These are phyloP conservation scores for Apiospora phragmitis DNA, from an alignment of 2,329 filamentous ascomycete species.

Conservation along the genomic window DNA sequence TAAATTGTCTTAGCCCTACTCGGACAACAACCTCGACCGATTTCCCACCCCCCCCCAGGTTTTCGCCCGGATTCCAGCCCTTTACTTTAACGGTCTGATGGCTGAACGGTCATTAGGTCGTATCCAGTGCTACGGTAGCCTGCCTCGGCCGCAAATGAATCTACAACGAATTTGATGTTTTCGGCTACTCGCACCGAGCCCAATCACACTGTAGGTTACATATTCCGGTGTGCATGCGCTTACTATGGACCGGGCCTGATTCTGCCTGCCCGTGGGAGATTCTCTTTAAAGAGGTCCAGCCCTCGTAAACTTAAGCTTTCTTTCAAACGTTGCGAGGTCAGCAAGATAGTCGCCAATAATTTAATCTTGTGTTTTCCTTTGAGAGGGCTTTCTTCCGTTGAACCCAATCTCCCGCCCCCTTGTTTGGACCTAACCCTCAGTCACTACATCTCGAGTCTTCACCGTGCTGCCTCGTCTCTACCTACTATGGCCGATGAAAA, in stretches of 20 bases:
- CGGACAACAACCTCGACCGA: not conserved
- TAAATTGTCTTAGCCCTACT: not conserved
- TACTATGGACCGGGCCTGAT: not conserved
- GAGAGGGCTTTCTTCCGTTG: not conserved
- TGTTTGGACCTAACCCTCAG: too few relatives aligned
- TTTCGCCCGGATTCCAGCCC: not conserved
- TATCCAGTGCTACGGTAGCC: not conserved
- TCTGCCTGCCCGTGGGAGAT: not conserved
- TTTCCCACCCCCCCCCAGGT: not conserved
- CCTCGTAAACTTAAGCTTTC: not conserved
- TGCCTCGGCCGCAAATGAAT: not conserved
- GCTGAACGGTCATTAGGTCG: not conserved
- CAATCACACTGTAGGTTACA: not conserved
- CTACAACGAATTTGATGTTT: not conserved
- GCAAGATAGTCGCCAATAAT: not conserved
- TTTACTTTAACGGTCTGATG: not conserved
- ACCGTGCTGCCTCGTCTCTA: not conserved
- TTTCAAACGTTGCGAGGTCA: not conserved
- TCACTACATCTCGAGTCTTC: not conserved
- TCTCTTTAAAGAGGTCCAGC: not conserved
- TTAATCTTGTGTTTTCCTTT: not conserved
- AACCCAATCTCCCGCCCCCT: not conserved
- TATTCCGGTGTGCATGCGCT: not conserved
- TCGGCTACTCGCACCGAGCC: not conserved
- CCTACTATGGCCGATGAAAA: not conserved